Percentiles rank a stretch among this genome's conserved stretches.
Evolutionary conservation across 2,329 filamentous ascomycete species (phyloP).

Genomic region (Cucurbitaria berberidis): DNA sequence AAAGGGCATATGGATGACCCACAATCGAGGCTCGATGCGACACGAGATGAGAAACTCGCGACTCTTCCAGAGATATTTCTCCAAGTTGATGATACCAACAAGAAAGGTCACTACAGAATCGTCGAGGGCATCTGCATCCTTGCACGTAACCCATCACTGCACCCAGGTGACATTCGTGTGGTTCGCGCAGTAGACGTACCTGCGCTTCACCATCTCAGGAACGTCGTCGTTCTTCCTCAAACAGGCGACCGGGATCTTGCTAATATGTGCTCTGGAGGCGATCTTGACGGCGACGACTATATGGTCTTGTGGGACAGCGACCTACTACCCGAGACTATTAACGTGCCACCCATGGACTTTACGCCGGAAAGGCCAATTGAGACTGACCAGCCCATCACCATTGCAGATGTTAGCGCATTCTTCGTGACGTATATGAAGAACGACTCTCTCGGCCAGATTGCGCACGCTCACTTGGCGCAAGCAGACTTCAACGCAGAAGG

Average conservation of each 20-base stretch:
- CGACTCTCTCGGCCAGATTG: constrained; percentile 79
- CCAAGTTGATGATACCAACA: constrained; percentile 70
- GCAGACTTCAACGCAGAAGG: constrained; percentile 70
- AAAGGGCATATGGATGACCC: constrained; percentile 69
- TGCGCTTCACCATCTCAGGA: constrained; percentile 74
- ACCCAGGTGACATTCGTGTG: constrained; percentile 88
- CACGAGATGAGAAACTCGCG: constrained; percentile 49
- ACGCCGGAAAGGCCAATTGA: constrained; percentile 62
- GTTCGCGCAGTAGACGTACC: constrained; percentile 81
- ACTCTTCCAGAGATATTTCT: constrained; percentile 84
- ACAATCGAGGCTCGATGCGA: constrained; percentile 52
- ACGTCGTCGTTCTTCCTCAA: constrained; percentile 87
- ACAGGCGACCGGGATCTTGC: constrained; percentile 83
- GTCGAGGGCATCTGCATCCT: constrained; percentile 81
- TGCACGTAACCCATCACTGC: constrained; percentile 90
- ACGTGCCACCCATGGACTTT: constrained; percentile 80
- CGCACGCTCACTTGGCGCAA: constrained; percentile 78
- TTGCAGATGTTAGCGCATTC: constrained; percentile 78
- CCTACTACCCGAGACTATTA: constrained; percentile 69
- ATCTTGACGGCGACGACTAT: constrained; percentile 95
- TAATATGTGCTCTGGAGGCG: constrained; percentile 95
- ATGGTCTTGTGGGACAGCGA: constrained; percentile 88
- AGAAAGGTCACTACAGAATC: constrained; percentile 63
- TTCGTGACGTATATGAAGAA: constrained; percentile 95
- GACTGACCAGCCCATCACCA: constrained; percentile 67